Evolutionary conservation across 2,329 filamentous ascomycete genomes (phyloP), one percentile per base, ranked within the genome.

Genomic region (Colletotrichum sp.): DNA sequence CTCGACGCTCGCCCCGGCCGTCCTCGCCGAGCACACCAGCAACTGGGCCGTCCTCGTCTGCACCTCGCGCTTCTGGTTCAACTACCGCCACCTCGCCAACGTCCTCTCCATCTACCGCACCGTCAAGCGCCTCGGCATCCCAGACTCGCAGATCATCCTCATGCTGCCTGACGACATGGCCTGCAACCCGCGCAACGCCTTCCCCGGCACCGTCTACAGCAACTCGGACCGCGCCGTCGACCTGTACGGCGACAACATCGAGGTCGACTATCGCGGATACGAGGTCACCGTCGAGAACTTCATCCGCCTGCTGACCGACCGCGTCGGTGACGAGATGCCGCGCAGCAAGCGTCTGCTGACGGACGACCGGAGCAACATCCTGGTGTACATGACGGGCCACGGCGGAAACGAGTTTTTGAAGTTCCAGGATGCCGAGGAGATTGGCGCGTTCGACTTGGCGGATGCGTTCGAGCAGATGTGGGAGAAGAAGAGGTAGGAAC

Each of bases 101-200:
- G 97, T 98, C 21, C 92, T 99, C 77, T 98, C 96, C 76, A 93
- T 99, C 78, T 99, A 99, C 87, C 95, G 97, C 75, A 99, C 97
- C 73, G 97, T 99, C 78, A 99, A 99, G 88, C 95, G 97, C 15
- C 93, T 99, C 49, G 97, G 97, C 64, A 99, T 99, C 76, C 97
- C 97, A 44, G 97, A 99, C 86, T 98, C 95, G 68, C 97, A 99
- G 85, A 99, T 99, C 86, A 99, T 99, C 84, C 94, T 99, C 79
- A 99, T 99, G 96, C 92, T 99, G n/a, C 97, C 97, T 26, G 97
- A 99, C 85, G 97, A 99, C 88, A 99, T 99, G 95, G 97, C 97
- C 52, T 99, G 97, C 90, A 99, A 99, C 86, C 97, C 97, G 36
- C 95, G 97, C 82, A 99, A 99, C 84, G 96, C 96, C 66, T 99